Conservation (phyloP, 768 basidiomycete species). For the Crucibulum laeve region DNA sequence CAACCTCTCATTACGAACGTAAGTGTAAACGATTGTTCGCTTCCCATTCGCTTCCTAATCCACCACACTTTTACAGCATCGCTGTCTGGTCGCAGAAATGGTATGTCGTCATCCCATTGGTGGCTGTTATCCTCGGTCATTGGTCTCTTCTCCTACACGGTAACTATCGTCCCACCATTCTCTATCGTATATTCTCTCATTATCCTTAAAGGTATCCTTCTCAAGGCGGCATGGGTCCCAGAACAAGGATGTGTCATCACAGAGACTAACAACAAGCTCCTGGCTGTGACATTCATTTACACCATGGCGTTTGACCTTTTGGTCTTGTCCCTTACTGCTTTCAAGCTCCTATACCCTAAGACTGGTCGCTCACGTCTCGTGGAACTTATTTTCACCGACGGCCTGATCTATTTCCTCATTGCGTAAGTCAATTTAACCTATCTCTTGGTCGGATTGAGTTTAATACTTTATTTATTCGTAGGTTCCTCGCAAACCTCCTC, state of each 20-base stretch:
- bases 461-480: conserved; percentile 15
- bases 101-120: conserved; percentile 47
- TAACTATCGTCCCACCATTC: conserved; percentile 13
- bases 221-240: conserved; percentile 54
- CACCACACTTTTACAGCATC: conserved; percentile 35
- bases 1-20: conserved; percentile 69
- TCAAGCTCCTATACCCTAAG: conserved; percentile 48
- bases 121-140: conserved; percentile 59
- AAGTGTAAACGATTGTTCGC: conserved; percentile 17
- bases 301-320: conserved; percentile 69
- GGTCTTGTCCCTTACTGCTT: conserved; percentile 57
- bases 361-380: conserved; percentile 52
- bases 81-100: conserved; percentile 64
- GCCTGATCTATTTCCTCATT: conserved; percentile 66
- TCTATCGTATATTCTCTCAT: not conserved
- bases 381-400: conserved; percentile 66
- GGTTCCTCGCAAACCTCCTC: conserved; percentile 63
- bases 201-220: conserved; percentile 40
- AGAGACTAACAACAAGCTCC: conserved; percentile 51
- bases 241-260: conserved; percentile 52
- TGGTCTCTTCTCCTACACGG: conserved; percentile 72
- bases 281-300: conserved; percentile 69
- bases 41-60: not conserved
- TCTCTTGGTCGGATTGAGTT: not conserved
- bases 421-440: conserved; percentile 43